Evolutionary conservation across 495 filamentous ascomycete species (phyloP), one percentile per base, ranked within the genome.

Genomic region (Aspergillus nanangensis): DNA sequence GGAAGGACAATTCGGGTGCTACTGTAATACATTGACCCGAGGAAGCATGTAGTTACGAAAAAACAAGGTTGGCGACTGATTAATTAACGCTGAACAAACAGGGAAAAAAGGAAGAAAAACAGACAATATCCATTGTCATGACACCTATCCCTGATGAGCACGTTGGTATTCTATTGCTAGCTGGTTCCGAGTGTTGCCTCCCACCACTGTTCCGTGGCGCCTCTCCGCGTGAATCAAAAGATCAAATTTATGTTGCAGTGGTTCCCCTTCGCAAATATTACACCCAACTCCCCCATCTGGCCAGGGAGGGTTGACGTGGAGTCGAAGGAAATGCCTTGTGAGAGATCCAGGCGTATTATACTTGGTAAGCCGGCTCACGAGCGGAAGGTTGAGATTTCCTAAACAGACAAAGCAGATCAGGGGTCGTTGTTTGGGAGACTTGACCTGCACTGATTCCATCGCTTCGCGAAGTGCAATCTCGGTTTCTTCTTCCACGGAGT

Each of bases 271-370:
- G 41, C 44, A 47, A 35, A 52, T 19, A 43, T 44, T 38, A 46
- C 45, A 51, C 19, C 18, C 38, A 38, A 52, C 36, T 35, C 35
- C 31, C 29, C 35, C 38, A 23, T 35, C 41, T 19, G 25, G 44
- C 44, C 40, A 53, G 19, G 46, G 38, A 43, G 39, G 50, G 27
- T 53, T 57, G 13, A 52, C 41, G 42, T 57, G 47, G 38, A 41
- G 42, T 25, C 32, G 37, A n/a, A 44, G 31, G 37, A 52, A 52
- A 48, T 56, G 45, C 20, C 46, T 27, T 4, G 29, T 57, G 18
- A 57, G 50, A 25, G 44, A 57, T 22, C 54, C 43, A 8, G 37
- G 37, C 10, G 37, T 48, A 37, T 17, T 36, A 38, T 37, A 27
- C 32, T 51, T 42, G 18, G 8, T 22, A 32, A 45, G 46, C 43